Evolutionary conservation across 768 basidiomycete species (phyloP).

Genomic region (Rhizopogon vinicolor): DNA sequence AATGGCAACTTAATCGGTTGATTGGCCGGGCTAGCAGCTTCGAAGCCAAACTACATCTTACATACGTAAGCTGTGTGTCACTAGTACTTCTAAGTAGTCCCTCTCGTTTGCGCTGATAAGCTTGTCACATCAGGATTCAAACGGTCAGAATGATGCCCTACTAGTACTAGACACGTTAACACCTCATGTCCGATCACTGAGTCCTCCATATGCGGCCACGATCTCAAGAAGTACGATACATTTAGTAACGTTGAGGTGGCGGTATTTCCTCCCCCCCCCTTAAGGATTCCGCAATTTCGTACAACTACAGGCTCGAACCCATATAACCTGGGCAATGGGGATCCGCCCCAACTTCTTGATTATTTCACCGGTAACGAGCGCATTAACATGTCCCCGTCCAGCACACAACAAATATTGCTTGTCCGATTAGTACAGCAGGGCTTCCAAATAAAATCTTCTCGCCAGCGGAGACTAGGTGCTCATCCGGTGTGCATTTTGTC

Average conservation of each 20-base stretch:
- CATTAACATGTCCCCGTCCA: neutral
- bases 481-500: neutral
- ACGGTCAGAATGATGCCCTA: neutral
- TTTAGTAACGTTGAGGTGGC: neutral
- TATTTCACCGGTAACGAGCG: neutral
- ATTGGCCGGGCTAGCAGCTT: too few species aligned
- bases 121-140: neutral
- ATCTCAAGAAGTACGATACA: neutral
- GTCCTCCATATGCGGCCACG: neutral
- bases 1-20: too few species aligned
- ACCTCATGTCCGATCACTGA: neutral
- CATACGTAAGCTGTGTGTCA: neutral
- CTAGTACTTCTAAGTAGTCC: too few species aligned
- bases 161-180: neutral
- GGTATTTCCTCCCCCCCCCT: neutral
- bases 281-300: neutral
- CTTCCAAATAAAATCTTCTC: neutral
- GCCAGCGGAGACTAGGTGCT: neutral
- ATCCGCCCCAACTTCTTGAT: neutral
- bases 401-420: neutral
- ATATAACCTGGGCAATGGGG: neutral
- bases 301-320: neutral
- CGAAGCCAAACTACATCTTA: too few species aligned
- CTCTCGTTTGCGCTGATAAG: neutral
- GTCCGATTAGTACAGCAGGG: neutral